Evolutionary conservation across 805 yeast species (phyloP).

Genomic region (Komagataella populi): DNA sequence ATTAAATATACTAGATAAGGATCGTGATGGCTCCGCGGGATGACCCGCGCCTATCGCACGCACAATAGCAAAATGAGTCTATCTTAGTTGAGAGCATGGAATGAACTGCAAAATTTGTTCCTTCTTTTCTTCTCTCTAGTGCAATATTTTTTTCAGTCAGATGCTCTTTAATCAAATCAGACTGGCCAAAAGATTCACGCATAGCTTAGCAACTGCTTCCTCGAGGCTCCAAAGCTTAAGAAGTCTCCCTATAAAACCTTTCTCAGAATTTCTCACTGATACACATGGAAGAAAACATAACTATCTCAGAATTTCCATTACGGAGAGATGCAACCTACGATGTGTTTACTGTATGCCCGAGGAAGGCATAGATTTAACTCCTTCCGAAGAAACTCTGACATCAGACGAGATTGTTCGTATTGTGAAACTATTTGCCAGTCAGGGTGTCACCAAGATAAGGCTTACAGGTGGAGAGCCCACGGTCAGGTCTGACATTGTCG

Average conservation of each 20-base stretch:
- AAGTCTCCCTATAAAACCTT: constrained; percentile 6
- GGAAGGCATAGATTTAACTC: constrained; percentile 36
- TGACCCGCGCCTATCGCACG: not conserved
- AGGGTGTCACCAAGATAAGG: constrained; percentile 37
- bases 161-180: not conserved
- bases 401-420: constrained; percentile 29
- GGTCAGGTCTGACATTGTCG: constrained; percentile 34
- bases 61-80: not conserved
- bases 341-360: constrained; percentile 45
- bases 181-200: not conserved
- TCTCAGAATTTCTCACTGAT: constrained; percentile 30
- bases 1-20: not conserved
- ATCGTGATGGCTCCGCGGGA: not conserved
- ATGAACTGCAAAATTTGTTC: not conserved
- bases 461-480: constrained; percentile 48
- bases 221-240: not conserved
- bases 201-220: not conserved
- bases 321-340: constrained; percentile 34
- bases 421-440: constrained; percentile 27
- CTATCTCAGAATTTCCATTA: constrained; percentile 34
- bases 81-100: not conserved
- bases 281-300: constrained; percentile 30
- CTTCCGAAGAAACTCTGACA: constrained; percentile 23
- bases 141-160: not conserved
- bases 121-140: not conserved